Conservation (phyloP, 2,329 filamentous ascomycete genomes). For the Fusarium sublunatum region DNA sequence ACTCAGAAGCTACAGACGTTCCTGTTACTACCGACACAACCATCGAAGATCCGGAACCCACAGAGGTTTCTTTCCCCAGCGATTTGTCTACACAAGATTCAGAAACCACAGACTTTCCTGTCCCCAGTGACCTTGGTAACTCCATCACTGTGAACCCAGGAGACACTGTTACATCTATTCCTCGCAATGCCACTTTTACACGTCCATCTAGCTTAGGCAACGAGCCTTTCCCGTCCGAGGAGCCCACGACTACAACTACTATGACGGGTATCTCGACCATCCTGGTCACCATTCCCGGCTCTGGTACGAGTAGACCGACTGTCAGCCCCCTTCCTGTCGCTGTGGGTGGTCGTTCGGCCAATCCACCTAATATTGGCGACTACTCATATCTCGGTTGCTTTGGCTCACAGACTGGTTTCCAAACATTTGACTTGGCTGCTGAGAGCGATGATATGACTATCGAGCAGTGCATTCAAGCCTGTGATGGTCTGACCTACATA, state of each 20-base stretch:
- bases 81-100: neutral
- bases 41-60: neutral
- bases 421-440: conserved; percentile 49
- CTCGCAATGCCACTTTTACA: conserved; percentile 11
- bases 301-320: conserved; percentile 22
- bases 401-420: conserved; percentile 52
- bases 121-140: neutral
- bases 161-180: neutral
- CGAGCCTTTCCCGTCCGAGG: neutral
- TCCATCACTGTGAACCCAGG: conserved; percentile 4
- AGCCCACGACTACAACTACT: conserved; percentile 47
- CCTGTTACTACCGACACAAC: neutral
- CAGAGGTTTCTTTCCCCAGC: neutral
- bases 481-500: conserved; percentile 52
- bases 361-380: conserved; percentile 50
- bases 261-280: conserved; percentile 43
- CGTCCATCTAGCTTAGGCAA: neutral
- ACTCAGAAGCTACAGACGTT: neutral
- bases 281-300: conserved; percentile 42
- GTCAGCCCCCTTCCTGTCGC: conserved; percentile 26
- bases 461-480: conserved; percentile 54
- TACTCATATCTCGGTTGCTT: conserved; percentile 58
- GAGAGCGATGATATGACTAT: conserved; percentile 55
- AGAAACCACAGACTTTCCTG: neutral
- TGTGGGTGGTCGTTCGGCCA: conserved; percentile 35